These are phyloP conservation scores for Boletus sp. DNA, from an alignment of 768 basidiomycete species.

Conservation along the genomic window DNA sequence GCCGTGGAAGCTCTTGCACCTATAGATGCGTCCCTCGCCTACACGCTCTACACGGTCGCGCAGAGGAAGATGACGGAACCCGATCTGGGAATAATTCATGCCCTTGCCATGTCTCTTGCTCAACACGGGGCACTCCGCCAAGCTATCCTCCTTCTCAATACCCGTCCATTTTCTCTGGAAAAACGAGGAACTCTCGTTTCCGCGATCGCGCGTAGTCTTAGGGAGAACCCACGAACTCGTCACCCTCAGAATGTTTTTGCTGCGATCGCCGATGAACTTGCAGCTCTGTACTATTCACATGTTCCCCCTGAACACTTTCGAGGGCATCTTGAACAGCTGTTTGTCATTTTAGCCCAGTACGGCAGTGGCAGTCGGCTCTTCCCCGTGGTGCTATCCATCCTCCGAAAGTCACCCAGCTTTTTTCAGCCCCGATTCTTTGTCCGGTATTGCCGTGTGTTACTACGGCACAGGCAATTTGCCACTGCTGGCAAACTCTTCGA, in stretches of 20 bases:
- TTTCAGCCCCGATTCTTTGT: conserved; percentile 39
- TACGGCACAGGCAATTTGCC: conserved; percentile 39
- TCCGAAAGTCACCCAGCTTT: conserved; percentile 32
- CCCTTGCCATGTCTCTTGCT: conserved; percentile 32
- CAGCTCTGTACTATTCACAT: conserved; percentile 33
- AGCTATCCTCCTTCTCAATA: conserved; percentile 35
- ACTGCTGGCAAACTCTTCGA: conserved; percentile 34
- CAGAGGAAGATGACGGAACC: conserved; percentile 20
- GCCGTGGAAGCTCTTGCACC: conserved; percentile 19
- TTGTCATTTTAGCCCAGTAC: conserved; percentile 38
- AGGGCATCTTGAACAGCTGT: conserved; percentile 41
- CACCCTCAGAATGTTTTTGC: conserved; percentile 30
- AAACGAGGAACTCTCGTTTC: conserved; percentile 38
- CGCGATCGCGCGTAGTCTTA: conserved; percentile 38
- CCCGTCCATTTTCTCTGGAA: conserved; percentile 27
- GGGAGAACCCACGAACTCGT: conserved; percentile 30
- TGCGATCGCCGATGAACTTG: conserved; percentile 35
- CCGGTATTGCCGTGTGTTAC: conserved; percentile 37
- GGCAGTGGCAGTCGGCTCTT: conserved; percentile 37
- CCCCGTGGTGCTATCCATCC: conserved; percentile 39
- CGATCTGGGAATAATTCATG: conserved; percentile 21
- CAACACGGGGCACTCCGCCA: conserved; percentile 22
- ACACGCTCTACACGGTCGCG: conserved; percentile 35
- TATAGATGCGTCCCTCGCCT: conserved; percentile 31
- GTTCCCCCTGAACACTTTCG: conserved; percentile 41